Conservation (phyloP, 345 rosid genomes). For the Zanthoxylum bungeanum region DNA sequence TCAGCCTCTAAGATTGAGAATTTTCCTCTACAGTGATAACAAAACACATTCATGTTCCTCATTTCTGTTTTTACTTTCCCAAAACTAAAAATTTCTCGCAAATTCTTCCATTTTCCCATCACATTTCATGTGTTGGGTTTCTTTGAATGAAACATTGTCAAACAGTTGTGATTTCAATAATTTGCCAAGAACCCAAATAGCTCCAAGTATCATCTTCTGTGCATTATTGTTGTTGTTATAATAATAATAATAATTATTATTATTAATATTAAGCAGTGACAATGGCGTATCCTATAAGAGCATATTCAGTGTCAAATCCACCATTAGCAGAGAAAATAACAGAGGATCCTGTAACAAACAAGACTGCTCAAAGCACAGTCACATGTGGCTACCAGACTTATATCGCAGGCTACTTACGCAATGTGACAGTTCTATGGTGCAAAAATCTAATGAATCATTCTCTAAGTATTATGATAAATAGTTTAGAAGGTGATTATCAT, state of each 20-base stretch:
- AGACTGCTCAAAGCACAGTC: slow-evolving; percentile 70
- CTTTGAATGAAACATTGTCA: neutral
- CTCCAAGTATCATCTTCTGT: neutral
- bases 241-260: neutral
- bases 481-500: slow-evolving; percentile 48
- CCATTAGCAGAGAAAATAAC: slow-evolving; percentile 43
- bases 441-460: slow-evolving; percentile 72
- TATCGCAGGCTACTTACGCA: slow-evolving; percentile 61
- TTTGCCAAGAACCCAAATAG: neutral
- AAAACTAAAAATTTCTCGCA: neutral
- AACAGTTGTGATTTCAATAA: neutral
- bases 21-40: slow-evolving; percentile 18
- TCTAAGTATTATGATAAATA: slow-evolving; percentile 53
- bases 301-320: slow-evolving; percentile 21
- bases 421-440: slow-evolving; percentile 66
- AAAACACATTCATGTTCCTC: slow-evolving; percentile 1
- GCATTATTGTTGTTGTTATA: neutral
- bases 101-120: neutral
- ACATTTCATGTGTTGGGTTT: neutral
- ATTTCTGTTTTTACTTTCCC: slow-evolving; percentile 19
- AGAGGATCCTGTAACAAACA: slow-evolving; percentile 43
- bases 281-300: slow-evolving; percentile 27
- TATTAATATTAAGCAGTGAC: neutral
- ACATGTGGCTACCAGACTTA: slow-evolving; percentile 67
- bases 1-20: slow-evolving; percentile 25